Evolutionary conservation across 208 protist genomes (phyloP), one percentile per base, ranked within the genome.

Genomic region (Phytomonas sp.): DNA sequence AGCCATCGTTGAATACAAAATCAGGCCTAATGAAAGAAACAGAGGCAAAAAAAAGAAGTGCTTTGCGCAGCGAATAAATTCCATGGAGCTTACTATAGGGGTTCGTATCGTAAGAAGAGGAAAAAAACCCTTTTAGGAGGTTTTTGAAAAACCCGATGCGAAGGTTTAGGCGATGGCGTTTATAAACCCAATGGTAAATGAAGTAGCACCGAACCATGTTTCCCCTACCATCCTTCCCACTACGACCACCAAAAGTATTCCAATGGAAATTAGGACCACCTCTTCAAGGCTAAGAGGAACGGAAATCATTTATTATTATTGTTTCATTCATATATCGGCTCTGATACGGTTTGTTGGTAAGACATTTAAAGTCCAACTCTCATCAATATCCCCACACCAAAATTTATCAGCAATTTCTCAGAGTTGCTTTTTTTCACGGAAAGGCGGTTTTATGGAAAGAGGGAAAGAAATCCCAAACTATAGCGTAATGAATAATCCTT

Each of bases 91-190:
- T 92, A 71, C 82, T 91, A 32, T 79, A 72, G 2, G 78, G 82
- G 72, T 92, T 77, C n/a, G 72, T 74, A 29, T 84, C 86, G 70
- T 89, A 94, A 37, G 79, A 81, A 70, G 88, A 79, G 36, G 86
- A 92, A 33, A 94, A n/a, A 79, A 7, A 89, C 69, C 40, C 86
- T 94, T 77, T 94, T 82, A 30, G 92, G 77, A 1, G 84, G n/a
- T 86, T n/a, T 86, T 83, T 60, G 78, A 87, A 68, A 88, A 88
- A 31, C 89, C 84, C 0, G 83, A 62, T 26, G 80, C 75, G 42
- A 84, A 84, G n/a, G 83, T 71, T 61, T 86, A 89, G 37, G 82
- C 83, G 16, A 86, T 91, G n/a, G 86, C 79, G 63, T 91, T 91
- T 34, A 94, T 81, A n/a, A 94, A 78, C 0, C 86, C 85, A 59